Percentiles rank a stretch among this genome's conserved stretches.
phyloP scores from a whole-genome alignment of 371 early-diverging fungal genomes.

The Mucor irregularis region DNA sequence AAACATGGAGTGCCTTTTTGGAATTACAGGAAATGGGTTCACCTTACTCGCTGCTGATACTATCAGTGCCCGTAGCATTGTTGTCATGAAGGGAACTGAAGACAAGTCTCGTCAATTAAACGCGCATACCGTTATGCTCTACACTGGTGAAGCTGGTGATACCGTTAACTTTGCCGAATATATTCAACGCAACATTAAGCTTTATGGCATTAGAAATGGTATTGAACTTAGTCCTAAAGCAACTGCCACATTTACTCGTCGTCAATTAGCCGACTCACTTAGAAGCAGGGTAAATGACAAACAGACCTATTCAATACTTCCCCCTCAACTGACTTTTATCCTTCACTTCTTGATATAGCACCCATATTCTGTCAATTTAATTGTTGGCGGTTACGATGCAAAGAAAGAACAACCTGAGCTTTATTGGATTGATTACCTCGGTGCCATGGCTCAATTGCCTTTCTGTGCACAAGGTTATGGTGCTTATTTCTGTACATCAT shows the following conservation, averaged over 20 bases:
- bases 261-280: conserved; percentile 86
- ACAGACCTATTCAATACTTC: too few relatives aligned
- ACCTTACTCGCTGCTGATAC: conserved; percentile 87
- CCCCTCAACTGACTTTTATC: too few relatives aligned
- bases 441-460: conserved; percentile 76
- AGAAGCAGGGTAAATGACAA: conserved; percentile 74
- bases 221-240: conserved; percentile 80
- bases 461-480: conserved; percentile 95
- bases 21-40: conserved; percentile 95
- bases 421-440: conserved; percentile 94
- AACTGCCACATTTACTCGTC: conserved; percentile 83
- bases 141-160: conserved; percentile 94
- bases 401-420: conserved; percentile 74
- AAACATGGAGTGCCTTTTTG: conserved; percentile 89
- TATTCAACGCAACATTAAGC: conserved; percentile 88
- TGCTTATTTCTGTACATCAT: conserved; percentile 86
- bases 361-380: conserved; percentile 88
- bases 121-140: conserved; percentile 81
- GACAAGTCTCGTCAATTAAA: conserved; percentile 88
- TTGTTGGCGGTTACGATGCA: conserved; percentile 86
- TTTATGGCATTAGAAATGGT: conserved; percentile 89
- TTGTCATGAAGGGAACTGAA: conserved; percentile 88
- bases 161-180: conserved; percentile 94
- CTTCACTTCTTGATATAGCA: conserved; percentile 45
- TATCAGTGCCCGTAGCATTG: conserved; percentile 81